phyloP scores from a whole-genome alignment of 495 filamentous ascomycete genomes.

The Haplographium delicatum region DNA sequence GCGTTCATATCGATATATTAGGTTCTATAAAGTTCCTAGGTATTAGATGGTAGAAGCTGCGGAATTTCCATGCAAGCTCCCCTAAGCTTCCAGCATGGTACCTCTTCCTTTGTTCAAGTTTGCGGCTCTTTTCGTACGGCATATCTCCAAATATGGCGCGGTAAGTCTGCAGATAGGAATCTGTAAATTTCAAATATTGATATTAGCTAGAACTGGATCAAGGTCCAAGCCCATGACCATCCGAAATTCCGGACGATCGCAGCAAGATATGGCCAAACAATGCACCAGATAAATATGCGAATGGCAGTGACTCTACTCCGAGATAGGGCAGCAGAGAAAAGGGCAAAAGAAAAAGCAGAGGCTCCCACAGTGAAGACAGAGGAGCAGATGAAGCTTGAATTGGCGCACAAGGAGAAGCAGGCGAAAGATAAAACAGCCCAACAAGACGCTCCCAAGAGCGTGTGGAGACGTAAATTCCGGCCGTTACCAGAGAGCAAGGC shows the following conservation, averaged over 20 bases:
- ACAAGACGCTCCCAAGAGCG: conserved; percentile 32
- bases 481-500: conserved; percentile 88
- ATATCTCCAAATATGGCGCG: conserved; percentile 58
- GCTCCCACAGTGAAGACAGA: conserved; percentile 77
- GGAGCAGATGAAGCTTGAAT: conserved; percentile 60
- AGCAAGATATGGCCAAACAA: conserved; percentile 57
- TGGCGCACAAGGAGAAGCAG: conserved; percentile 38
- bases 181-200: conserved; percentile 9
- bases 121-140: conserved; percentile 42
- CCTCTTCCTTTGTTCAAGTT: conserved; percentile 44
- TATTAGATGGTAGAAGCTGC: too few species aligned
- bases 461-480: conserved; percentile 52
- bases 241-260: conserved; percentile 82
- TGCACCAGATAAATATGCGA: conserved; percentile 93
- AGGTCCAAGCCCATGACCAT: conserved; percentile 90
- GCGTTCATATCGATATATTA: too few species aligned
- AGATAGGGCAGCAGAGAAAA: conserved; percentile 59
- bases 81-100: conserved; percentile 37
- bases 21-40: too few species aligned
- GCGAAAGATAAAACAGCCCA: conserved; percentile 45
- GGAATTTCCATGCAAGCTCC: not conserved
- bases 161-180: conserved; percentile 29
- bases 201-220: conserved; percentile 74
- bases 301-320: conserved; percentile 79
- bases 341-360: conserved; percentile 59